Conservation (phyloP, 768 basidiomycete species). For the Mrakia frigida region DNA sequence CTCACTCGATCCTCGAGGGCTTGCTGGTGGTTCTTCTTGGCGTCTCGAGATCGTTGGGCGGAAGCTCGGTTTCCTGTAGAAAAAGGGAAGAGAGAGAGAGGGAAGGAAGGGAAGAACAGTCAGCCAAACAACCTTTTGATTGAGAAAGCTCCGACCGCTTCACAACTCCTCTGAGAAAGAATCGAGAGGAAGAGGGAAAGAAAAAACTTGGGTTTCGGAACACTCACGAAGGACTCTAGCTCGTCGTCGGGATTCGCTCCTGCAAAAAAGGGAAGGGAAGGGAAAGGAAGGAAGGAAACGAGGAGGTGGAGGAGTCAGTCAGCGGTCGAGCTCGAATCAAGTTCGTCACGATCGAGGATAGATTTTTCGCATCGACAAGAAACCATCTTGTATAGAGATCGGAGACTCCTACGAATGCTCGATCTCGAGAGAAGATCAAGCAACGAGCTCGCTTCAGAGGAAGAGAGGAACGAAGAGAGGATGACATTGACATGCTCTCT, state of each 20-base stretch:
- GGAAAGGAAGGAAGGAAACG: background rate
- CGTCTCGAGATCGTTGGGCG: slow-evolving; percentile 31
- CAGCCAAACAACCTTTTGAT: background rate
- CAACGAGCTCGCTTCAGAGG: background rate
- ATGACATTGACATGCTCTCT: background rate
- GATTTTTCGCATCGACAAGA: background rate
- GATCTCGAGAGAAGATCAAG: background rate
- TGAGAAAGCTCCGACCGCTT: background rate
- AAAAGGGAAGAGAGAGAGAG: background rate
- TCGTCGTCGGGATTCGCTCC: slow-evolving; percentile 28
- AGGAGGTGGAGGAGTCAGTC: background rate
- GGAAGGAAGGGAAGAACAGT: background rate
- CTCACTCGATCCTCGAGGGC: slow-evolving; percentile 28
- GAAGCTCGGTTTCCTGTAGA: slow-evolving; percentile 30
- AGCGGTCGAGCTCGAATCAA: background rate
- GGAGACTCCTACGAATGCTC: background rate
- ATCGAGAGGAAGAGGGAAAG: background rate
- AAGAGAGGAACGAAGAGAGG: background rate
- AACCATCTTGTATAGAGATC: background rate
- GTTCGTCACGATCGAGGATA: too few relatives aligned
- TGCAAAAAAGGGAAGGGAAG: background rate
- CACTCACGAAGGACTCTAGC: slow-evolving; percentile 32
- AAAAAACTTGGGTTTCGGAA: too few relatives aligned
- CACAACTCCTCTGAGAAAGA: background rate
- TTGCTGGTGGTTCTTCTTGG: slow-evolving; percentile 32